phyloP scores from a whole-genome alignment of 345 rosid species.

The Erucastrum elatum region DNA sequence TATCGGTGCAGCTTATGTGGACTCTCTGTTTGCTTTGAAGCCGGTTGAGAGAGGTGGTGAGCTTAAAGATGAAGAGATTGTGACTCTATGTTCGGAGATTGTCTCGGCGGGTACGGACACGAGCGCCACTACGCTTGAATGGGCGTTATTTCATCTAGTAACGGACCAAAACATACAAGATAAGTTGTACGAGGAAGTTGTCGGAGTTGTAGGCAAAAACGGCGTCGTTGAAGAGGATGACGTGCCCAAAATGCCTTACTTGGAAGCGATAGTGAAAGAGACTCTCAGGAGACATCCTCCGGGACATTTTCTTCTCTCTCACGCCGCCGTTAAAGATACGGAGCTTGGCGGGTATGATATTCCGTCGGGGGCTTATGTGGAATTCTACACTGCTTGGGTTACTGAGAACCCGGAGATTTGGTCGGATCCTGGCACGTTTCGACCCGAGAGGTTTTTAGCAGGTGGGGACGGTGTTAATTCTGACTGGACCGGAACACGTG shows the following conservation, averaged over 20 bases:
- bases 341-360: slow-evolving; percentile 78
- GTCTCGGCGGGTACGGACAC: slow-evolving; percentile 94
- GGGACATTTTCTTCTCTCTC: slow-evolving; percentile 85
- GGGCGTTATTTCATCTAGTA: slow-evolving; percentile 77
- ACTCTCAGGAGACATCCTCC: slow-evolving; percentile 96
- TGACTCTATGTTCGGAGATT: slow-evolving; percentile 79
- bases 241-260: slow-evolving; percentile 65
- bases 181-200: slow-evolving; percentile 63
- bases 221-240: slow-evolving; percentile 64
- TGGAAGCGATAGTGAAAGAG: slow-evolving; percentile 74
- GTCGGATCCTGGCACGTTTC: slow-evolving; percentile 69
- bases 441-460: slow-evolving; percentile 78
- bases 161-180: slow-evolving; percentile 69
- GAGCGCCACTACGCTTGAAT: slow-evolving; percentile 75
- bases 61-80: slow-evolving; percentile 73
- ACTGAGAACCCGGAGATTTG: slow-evolving; percentile 80
- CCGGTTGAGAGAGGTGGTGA: slow-evolving; percentile 46
- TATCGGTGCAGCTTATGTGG: slow-evolving; percentile 90
- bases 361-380: slow-evolving; percentile 66
- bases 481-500: slow-evolving; percentile 83
- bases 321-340: slow-evolving; percentile 61
- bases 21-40: slow-evolving; percentile 65
- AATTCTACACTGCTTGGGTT: slow-evolving; percentile 92
- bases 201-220: slow-evolving; percentile 54
- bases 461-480: slow-evolving; percentile 85